Percentiles rank a stretch among this genome's conserved stretches.
phyloP scores from a whole-genome alignment of 305 asterid genomes.

The Withania somnifera region DNA sequence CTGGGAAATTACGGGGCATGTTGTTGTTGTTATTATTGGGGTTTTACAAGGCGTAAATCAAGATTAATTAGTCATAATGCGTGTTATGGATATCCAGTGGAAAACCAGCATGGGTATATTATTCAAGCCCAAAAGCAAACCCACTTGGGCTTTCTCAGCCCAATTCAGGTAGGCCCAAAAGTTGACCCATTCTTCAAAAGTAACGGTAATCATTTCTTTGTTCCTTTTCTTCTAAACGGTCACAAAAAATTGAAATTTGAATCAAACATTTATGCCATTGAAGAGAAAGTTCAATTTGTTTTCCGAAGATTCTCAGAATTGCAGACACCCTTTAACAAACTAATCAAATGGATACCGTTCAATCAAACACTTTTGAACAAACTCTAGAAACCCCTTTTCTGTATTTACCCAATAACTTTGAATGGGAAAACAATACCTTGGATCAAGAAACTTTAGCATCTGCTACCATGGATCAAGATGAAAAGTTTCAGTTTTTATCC shows the following conservation, averaged over 20 bases:
- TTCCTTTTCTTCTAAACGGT: neutral
- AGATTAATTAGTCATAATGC: neutral
- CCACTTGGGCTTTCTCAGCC: neutral
- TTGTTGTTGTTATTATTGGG: too few species aligned
- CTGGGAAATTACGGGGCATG: too few species aligned
- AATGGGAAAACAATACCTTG: conserved; percentile 8
- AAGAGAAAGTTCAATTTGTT: neutral
- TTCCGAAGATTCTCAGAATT: neutral
- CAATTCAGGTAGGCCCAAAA: neutral
- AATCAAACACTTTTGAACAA: conserved; percentile 10
- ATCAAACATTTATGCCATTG: neutral
- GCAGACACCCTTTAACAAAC: neutral
- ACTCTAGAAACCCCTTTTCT: conserved; percentile 15
- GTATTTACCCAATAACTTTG: conserved; percentile 21
- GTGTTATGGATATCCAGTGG: neutral
- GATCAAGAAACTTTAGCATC: conserved; percentile 17
- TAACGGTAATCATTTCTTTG: neutral
- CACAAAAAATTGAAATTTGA: conserved; percentile 8
- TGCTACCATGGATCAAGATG: conserved; percentile 42
- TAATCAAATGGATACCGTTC: conserved; percentile 22
- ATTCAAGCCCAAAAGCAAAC: neutral
- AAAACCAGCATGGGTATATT: too few species aligned
- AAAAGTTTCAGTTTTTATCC: conserved; percentile 32
- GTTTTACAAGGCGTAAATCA: too few species aligned
- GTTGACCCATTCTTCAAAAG: neutral